Percentiles rank a stretch among this genome's conserved stretches.
Evolutionary conservation across 805 yeast species (phyloP).

Genomic region (Candida xiaguanensis): DNA sequence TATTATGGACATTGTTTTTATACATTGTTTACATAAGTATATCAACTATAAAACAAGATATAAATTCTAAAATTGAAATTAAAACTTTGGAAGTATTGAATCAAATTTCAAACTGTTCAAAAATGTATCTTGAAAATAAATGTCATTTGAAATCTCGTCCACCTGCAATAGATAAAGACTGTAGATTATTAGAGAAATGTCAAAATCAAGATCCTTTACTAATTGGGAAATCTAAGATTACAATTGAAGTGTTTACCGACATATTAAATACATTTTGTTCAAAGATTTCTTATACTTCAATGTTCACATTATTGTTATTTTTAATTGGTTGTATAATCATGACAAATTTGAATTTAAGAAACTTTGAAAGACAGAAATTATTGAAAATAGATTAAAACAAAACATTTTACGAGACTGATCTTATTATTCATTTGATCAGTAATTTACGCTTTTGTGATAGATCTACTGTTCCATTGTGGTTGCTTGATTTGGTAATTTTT

Average conservation of each 20-base stretch:
- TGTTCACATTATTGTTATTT: neutral
- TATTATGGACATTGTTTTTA: slow-evolving; percentile 47
- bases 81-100: slow-evolving; percentile 57
- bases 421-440: too few relatives aligned
- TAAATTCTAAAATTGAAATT: slow-evolving; percentile 62
- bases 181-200: slow-evolving; percentile 76
- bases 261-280: slow-evolving; percentile 72
- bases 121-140: slow-evolving; percentile 66
- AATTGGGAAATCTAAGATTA: slow-evolving; percentile 65
- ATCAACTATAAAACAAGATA: slow-evolving; percentile 61
- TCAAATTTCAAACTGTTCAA: slow-evolving; percentile 65
- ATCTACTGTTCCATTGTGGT: neutral
- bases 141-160: slow-evolving; percentile 54
- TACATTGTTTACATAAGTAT: slow-evolving; percentile 51
- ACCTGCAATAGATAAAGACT: slow-evolving; percentile 69
- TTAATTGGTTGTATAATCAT: slow-evolving; percentile 2
- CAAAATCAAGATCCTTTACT: slow-evolving; percentile 72
- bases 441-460: neutral
- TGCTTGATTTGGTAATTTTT: slow-evolving; percentile 3
- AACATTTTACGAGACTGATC: too few relatives aligned
- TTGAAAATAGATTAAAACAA: slow-evolving; percentile 8
- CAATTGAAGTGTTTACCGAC: slow-evolving; percentile 82
- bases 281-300: slow-evolving; percentile 66
- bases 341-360: slow-evolving; percentile 1
- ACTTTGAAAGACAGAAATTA: slow-evolving; percentile 5